Evolutionary conservation across 257 asterid genomes (phyloP), one percentile per base, ranked within the genome.

Genomic region (Capsicum baccatum): DNA sequence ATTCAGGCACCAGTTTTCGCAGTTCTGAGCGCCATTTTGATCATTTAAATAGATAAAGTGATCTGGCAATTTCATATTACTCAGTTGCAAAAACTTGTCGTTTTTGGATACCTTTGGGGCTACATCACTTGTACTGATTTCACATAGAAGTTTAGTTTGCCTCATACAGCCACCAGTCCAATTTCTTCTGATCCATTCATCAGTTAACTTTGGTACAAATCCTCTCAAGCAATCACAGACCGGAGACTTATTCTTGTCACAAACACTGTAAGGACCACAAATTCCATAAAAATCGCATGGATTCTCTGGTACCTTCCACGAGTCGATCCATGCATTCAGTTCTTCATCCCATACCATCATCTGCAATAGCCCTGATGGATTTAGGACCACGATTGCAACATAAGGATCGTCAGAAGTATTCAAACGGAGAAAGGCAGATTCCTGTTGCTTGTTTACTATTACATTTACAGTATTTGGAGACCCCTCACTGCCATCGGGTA

Each of bases 101-200:
- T 63, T 64, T 78, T 19, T 68, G 0, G 63, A 54, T 58, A n/a
- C 69, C 17, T 67, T 73, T 9, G 80, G 60, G 4, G 76, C 79
- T 8, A 35, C 42, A 6, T 21, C 42, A 69, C 44, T 82, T 15
- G 15, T 60, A 42, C 62, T 79, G 54, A 48, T 50, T n/a, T 80
- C 81, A 57, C 89, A 88, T 17, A 68, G 67, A 47, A 86, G 81
- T 35, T 69, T 55, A 54, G 82, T 85, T 33, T 59, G 3, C 85
- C 89, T 84, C 4, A 62, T 47, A 69, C 89, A 87, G 57, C 87
- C 89, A 58, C 76, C 81, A 4, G 83, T 84, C 86, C 89, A 84
- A 79, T 84, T 87, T 69, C 89, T 86, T 50, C 26, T 76, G 6
- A 33, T 69, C 87, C 89, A 87, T 82, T 84, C 86, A 80, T 78